Percentiles rank a stretch among this genome's conserved stretches.
Evolutionary conservation across 371 early-diverging fungal genomes (phyloP).

Genomic region (Mortierella sp.): DNA sequence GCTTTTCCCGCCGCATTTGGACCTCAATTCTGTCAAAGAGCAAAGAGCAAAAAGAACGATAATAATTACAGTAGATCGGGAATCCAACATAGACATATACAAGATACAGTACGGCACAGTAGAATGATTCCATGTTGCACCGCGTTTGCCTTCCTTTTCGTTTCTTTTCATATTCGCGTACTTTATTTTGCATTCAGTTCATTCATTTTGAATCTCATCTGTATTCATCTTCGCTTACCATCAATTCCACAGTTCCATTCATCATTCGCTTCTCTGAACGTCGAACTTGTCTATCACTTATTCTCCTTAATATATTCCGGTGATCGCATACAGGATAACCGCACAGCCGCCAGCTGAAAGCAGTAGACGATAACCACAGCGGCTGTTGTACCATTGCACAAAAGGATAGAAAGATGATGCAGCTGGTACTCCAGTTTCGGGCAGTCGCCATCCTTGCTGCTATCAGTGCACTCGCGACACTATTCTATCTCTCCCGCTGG

Average conservation of each 20-base stretch:
- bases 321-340: too few relatives aligned
- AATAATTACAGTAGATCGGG: neutral
- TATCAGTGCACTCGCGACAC: slow-evolving; percentile 17
- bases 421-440: slow-evolving; percentile 9
- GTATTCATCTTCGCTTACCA: neutral
- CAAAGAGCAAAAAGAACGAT: neutral
- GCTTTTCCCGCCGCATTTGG: too few relatives aligned
- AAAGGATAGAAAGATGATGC: neutral
- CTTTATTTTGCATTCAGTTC: neutral
- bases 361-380: neutral
- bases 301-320: too few relatives aligned
- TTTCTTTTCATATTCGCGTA: neutral
- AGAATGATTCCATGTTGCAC: too few relatives aligned
- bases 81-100: neutral
- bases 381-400: too few relatives aligned
- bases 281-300: too few relatives aligned
- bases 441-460: slow-evolving; percentile 31
- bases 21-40: too few relatives aligned
- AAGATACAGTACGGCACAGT: too few relatives aligned
- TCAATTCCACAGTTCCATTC: too few relatives aligned
- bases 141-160: slow-evolving; percentile 1
- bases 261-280: too few relatives aligned
- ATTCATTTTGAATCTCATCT: neutral
- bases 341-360: neutral
- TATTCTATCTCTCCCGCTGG: slow-evolving; percentile 31